phyloP scores from a whole-genome alignment of 2,329 filamentous ascomycete genomes.

The Aspergillus ochraceoroseus region DNA sequence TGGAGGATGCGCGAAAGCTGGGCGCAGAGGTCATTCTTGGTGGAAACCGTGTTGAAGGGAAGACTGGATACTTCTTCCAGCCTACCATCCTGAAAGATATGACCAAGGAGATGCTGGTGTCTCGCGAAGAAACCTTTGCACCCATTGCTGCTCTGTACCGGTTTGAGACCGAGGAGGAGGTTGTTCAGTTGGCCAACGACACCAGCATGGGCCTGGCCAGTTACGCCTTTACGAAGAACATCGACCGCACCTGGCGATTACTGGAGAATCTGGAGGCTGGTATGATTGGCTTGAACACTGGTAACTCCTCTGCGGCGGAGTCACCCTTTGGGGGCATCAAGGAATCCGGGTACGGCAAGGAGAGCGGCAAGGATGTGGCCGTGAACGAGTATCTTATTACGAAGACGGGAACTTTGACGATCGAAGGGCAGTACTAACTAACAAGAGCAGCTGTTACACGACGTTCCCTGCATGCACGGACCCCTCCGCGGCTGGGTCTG shows the following conservation, averaged over 20 bases:
- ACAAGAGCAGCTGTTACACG: neutral
- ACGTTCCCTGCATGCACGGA: too few species aligned
- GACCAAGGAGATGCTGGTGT: constrained; percentile 54
- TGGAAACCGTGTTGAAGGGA: constrained; percentile 45
- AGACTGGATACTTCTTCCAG: constrained; percentile 65
- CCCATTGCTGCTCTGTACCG: constrained; percentile 60
- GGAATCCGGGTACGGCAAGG: constrained; percentile 64
- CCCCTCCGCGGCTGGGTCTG: too few species aligned
- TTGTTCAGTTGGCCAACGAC: constrained; percentile 55
- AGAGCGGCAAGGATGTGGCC: constrained; percentile 62
- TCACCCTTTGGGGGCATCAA: constrained; percentile 65
- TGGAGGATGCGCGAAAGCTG: constrained; percentile 59
- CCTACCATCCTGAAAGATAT: constrained; percentile 61
- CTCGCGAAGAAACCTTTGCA: constrained; percentile 60
- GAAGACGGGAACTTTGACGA: constrained; percentile 61
- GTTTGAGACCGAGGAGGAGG: constrained; percentile 64
- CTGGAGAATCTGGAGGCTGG: constrained; percentile 64
- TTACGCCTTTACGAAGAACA: constrained; percentile 64
- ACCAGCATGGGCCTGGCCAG: constrained; percentile 62
- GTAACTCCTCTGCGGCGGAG: constrained; percentile 62
- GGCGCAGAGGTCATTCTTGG: constrained; percentile 63
- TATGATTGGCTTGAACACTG: constrained; percentile 64
- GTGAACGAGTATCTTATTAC: constrained; percentile 59
- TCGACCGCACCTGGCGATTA: constrained; percentile 61
- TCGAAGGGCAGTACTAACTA: constrained; percentile 51